phyloP scores from a whole-genome alignment of 495 filamentous ascomycete genomes.

The Lophium mytilinum region DNA sequence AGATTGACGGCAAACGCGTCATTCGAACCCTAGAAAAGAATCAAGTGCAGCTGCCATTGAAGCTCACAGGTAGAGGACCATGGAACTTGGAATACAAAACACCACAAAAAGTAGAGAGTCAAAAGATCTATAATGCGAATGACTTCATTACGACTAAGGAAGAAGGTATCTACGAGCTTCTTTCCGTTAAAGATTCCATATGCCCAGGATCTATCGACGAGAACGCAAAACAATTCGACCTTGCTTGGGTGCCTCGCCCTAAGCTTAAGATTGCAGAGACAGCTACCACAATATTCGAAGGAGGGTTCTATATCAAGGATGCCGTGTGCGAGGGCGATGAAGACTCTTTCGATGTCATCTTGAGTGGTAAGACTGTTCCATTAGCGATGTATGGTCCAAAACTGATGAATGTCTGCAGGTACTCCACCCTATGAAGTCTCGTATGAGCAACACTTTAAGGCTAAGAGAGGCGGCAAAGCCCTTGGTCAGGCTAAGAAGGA shows the following conservation, averaged over 20 bases:
- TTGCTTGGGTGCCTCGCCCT: conserved; percentile 78
- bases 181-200: conserved; percentile 62
- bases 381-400: background rate
- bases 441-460: conserved; percentile 67
- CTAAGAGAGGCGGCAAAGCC: conserved; percentile 52
- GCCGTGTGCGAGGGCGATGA: conserved; percentile 91
- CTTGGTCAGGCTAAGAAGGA: conserved; percentile 46
- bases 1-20: conserved; percentile 65
- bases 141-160: conserved; percentile 56
- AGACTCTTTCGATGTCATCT: conserved; percentile 70
- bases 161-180: conserved; percentile 69
- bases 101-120: conserved; percentile 12
- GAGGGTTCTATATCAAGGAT: conserved; percentile 52
- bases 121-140: conserved; percentile 52
- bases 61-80: conserved; percentile 72
- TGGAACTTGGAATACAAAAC: conserved; percentile 64
- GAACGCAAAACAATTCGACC: conserved; percentile 61
- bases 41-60: conserved; percentile 63
- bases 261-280: conserved; percentile 58
- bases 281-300: conserved; percentile 40
- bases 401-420: conserved; percentile 35
- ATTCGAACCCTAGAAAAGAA: conserved; percentile 69
- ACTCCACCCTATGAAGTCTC: conserved; percentile 73
- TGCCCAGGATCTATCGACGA: conserved; percentile 76
- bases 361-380: conserved; percentile 52